These are phyloP conservation scores for Vitis rotundifolia DNA, from an alignment of 164 flowering plant genomes.

Conservation along the genomic window DNA sequence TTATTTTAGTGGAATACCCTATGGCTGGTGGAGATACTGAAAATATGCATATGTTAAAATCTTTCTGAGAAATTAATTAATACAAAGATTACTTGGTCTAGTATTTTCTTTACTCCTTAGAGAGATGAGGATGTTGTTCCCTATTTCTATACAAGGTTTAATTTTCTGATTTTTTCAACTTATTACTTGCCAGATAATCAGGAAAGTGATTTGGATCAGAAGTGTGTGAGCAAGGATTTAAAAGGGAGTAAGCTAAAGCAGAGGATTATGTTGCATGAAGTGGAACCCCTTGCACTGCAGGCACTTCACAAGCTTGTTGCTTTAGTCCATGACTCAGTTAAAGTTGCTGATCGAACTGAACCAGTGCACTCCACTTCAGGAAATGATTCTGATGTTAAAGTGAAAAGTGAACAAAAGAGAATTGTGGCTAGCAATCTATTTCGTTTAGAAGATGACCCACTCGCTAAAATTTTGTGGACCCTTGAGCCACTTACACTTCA, in stretches of 20 bases:
- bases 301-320: slow-evolving; percentile 80
- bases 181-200: slow-evolving; percentile 18
- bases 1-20: neutral
- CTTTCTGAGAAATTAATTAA: neutral
- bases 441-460: slow-evolving; percentile 65
- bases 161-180: neutral
- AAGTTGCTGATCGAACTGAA: slow-evolving; percentile 32
- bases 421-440: slow-evolving; percentile 18
- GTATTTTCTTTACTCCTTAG: neutral
- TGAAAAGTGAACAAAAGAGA: slow-evolving; percentile 25
- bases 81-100: neutral
- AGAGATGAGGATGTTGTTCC: neutral
- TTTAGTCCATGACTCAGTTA: slow-evolving; percentile 68
- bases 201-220: slow-evolving; percentile 13
- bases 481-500: slow-evolving; percentile 60
- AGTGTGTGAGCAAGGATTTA: slow-evolving; percentile 14
- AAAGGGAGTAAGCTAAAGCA: slow-evolving; percentile 28
- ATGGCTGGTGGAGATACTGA: too few relatives aligned
- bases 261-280: slow-evolving; percentile 35
- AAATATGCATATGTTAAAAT: neutral
- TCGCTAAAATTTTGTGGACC: slow-evolving; percentile 63
- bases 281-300: slow-evolving; percentile 52
- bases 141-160: neutral
- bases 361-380: slow-evolving; percentile 24
- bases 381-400: slow-evolving; percentile 20